Conservation (phyloP, 805 yeast genomes). For the Starmerella vitae region DNA sequence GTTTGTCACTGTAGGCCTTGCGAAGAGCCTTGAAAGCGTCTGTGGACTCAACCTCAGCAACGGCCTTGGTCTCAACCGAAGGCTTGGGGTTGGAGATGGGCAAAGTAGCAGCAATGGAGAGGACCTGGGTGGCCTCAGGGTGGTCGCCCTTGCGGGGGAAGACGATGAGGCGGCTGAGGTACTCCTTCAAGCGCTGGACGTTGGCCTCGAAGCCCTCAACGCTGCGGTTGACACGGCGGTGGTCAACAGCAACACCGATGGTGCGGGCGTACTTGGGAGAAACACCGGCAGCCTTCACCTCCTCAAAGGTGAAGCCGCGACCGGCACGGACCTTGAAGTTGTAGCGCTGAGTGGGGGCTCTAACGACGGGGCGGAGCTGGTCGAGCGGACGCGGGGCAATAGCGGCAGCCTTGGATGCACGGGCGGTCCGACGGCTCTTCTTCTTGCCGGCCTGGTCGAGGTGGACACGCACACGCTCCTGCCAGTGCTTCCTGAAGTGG, state of each 20-base stretch:
- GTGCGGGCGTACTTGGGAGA: slow-evolving; percentile 87
- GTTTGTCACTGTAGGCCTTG: slow-evolving; percentile 88
- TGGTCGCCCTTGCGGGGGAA: slow-evolving; percentile 77
- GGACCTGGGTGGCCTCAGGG: slow-evolving; percentile 55
- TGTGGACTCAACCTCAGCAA: slow-evolving; percentile 51
- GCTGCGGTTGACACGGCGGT: slow-evolving; percentile 98
- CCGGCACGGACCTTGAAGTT: slow-evolving; percentile 99
- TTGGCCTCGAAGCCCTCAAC: slow-evolving; percentile 88
- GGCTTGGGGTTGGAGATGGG: slow-evolving; percentile 72
- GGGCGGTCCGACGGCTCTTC: slow-evolving; percentile 88
- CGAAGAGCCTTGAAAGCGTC: slow-evolving; percentile 92
- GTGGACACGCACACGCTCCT: slow-evolving; percentile 98
- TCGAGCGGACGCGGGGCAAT: slow-evolving; percentile 98
- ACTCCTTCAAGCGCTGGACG: slow-evolving; percentile 93
- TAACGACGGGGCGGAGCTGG: slow-evolving; percentile 89
- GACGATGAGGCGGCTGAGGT: slow-evolving; percentile 88
- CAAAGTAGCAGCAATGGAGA: slow-evolving; percentile 58
- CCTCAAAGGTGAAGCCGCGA: slow-evolving; percentile 97
- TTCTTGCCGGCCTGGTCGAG: slow-evolving; percentile 99
- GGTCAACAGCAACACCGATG: slow-evolving; percentile 97
- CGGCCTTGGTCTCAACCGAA: slow-evolving; percentile 79
- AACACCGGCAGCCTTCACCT: slow-evolving; percentile 94
- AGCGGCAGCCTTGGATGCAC: slow-evolving; percentile 86
- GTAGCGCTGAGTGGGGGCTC: slow-evolving; percentile 97
- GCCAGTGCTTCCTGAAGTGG: slow-evolving; percentile 99